Percentiles rank a stretch among this genome's conserved stretches.
Evolutionary conservation across 208 protist genomes (phyloP).

Genomic region (Herpetomonas muscarum): DNA sequence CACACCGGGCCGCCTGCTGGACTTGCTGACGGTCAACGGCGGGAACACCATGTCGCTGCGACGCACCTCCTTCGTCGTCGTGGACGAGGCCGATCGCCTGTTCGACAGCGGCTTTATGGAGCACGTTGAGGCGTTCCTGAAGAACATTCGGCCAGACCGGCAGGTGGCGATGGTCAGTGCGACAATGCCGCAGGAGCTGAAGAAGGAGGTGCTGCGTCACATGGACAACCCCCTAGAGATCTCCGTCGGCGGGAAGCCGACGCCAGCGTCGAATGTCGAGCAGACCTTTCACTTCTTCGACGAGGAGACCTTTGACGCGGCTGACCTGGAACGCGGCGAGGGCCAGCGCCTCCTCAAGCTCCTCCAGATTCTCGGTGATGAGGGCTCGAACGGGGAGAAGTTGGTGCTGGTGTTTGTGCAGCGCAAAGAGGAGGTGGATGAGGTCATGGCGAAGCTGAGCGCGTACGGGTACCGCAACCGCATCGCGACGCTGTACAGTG

Average conservation of each 20-base stretch:
- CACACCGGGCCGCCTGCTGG: conserved; percentile 84
- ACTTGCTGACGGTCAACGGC: conserved; percentile 85
- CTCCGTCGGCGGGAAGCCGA: conserved; percentile 78
- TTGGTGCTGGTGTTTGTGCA: conserved; percentile 92
- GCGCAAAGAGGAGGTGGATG: conserved; percentile 86
- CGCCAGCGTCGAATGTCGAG: conserved; percentile 84
- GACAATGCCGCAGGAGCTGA: conserved; percentile 89
- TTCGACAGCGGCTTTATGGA: conserved; percentile 94
- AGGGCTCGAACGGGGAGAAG: conserved; percentile 50
- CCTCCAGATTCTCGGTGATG: conserved; percentile 85
- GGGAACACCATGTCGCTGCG: conserved; percentile 55
- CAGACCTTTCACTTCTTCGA: conserved; percentile 91
- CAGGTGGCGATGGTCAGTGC: conserved; percentile 90
- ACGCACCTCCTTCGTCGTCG: conserved; percentile 80
- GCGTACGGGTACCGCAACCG: conserved; percentile 71
- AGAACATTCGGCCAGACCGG: conserved; percentile 85
- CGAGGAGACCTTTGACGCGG: conserved; percentile 75
- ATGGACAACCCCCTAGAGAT: conserved; percentile 84
- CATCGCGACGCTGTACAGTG: conserved; percentile 81
- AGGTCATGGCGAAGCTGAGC: conserved; percentile 76
- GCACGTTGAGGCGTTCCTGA: conserved; percentile 88
- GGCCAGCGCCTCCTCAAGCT: conserved; percentile 73
- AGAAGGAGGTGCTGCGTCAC: conserved; percentile 60
- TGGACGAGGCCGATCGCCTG: conserved; percentile 94
- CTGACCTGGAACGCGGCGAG: conserved; percentile 41